Base-by-base conservation (phyloP, 2,329 filamentous ascomycete species). In the Chlorencoelia australis region DNA sequence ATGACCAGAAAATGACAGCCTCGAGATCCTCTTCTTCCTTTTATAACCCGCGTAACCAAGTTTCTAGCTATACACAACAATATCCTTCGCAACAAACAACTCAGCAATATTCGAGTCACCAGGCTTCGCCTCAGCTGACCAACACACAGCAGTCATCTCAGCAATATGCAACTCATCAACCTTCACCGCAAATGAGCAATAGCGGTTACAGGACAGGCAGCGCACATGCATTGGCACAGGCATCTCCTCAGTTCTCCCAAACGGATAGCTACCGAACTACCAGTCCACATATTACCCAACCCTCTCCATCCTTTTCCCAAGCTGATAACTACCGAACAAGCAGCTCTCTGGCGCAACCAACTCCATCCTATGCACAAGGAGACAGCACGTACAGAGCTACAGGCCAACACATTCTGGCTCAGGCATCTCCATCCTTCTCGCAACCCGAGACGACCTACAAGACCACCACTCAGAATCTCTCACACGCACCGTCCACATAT, bases 61-160 rank as follows among this genome's bases (percentile, higher is more conserved):
- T 33, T 17, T 37, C 46, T 11, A 40, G 40, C 13, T 57, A 53
- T 35, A 46, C 21, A 15, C 52, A 53, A 27, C 53, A 55, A 39
- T 56, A 55, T 42, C 45, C 51, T 4, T 48, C 53, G 14, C 49
- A 54, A 26, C 53, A 54, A 34, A 27, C 52, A 24, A 47, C 48
- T 15, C 51, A 55, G 29, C 42, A 52, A 9, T 54, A 53, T 30
- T 29, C 33, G 7, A 30, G 38, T 4, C 50, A 53, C 32, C 44
- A 51, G 33, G 40, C 47, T 4, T 54, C 52, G n/a, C 52, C 50
- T 29, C 50, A 51, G 32, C 40, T 52, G 31, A 48, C 38, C 39
- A 51, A 47, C 20, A n/a, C n/a, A n/a, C n/a, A n/a, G n/a, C n/a
- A n/a, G n/a, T n/a, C n/a, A n/a, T n/a, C n/a, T n/a, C 53, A 56